These are phyloP conservation scores for Daphne laureola DNA, from an alignment of 441 rosid genomes.

Conservation along the genomic window DNA sequence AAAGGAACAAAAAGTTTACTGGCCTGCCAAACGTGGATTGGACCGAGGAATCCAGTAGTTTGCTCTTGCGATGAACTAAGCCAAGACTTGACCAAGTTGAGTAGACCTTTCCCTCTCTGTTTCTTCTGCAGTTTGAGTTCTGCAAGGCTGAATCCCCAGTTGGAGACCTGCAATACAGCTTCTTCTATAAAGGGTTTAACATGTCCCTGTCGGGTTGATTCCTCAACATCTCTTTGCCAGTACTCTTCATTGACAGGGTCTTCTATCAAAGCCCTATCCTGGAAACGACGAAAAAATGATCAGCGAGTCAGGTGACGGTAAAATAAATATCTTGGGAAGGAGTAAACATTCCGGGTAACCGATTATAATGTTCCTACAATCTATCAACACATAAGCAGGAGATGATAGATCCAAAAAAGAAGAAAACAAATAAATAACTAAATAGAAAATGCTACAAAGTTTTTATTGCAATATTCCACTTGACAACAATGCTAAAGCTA, in stretches of 20 bases:
- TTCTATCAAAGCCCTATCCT: constrained; percentile 57
- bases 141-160: constrained; percentile 62
- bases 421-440: too few relatives aligned
- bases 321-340: too few relatives aligned
- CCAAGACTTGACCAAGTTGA: constrained; percentile 38
- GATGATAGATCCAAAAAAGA: too few relatives aligned
- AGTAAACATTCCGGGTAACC: too few relatives aligned
- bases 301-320: too few relatives aligned
- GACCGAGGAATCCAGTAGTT: constrained; percentile 54
- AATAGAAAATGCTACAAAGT: neutral
- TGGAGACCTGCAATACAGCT: constrained; percentile 51
- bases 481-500: neutral
- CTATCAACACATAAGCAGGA: too few relatives aligned
- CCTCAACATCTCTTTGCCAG: constrained; percentile 78
- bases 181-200: constrained; percentile 59
- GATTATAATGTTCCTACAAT: too few relatives aligned
- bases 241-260: constrained; percentile 57
- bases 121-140: constrained; percentile 50
- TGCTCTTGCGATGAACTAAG: constrained; percentile 37
- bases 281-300: constrained; percentile 10
- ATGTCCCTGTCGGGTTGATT: constrained; percentile 54
- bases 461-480: neutral
- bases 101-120: constrained; percentile 31
- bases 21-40: constrained; percentile 82
- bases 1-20: constrained; percentile 9